phyloP scores from a whole-genome alignment of 768 basidiomycete species.

The Tylopilus vinaceipallidus region DNA sequence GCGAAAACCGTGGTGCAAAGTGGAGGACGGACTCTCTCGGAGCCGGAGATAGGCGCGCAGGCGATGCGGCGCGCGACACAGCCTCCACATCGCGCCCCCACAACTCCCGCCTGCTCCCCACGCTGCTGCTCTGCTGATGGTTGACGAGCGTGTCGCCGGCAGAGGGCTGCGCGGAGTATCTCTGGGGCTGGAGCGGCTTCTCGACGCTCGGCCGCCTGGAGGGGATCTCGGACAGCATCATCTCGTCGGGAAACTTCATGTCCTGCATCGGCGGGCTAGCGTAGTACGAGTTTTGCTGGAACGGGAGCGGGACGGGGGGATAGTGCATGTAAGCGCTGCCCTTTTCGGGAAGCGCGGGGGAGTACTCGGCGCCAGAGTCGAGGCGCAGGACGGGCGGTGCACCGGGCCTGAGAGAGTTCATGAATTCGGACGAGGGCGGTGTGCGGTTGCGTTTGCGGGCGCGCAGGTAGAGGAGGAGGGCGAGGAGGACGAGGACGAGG shows the following conservation, averaged over 20 bases:
- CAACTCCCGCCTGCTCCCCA: constrained; percentile 20
- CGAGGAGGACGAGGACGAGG: constrained; percentile 35
- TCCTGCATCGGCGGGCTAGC: constrained; percentile 4
- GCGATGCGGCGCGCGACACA: constrained; percentile 5
- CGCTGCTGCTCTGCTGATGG: constrained; percentile 11
- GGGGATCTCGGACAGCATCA: constrained; percentile 7
- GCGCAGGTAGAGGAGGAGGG: constrained; percentile 40
- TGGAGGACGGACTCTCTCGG: constrained; percentile 7
- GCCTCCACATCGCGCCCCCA: constrained; percentile 24
- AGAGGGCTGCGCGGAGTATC: constrained; percentile 14
- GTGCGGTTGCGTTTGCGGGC: constrained; percentile 39
- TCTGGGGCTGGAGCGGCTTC: constrained; percentile 21
- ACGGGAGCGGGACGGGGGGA: constrained; percentile 13
- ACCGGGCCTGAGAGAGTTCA: constrained; percentile 30
- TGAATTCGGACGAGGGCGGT: constrained; percentile 63
- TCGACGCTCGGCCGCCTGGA: constrained; percentile 20
- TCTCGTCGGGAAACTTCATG: constrained; percentile 15
- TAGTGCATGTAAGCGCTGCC: constrained; percentile 4
- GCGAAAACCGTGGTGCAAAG: constrained; percentile 15
- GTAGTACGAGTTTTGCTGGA: constrained; percentile 15
- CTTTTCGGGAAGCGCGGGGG: constrained; percentile 18
- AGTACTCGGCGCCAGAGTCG: constrained; percentile 19
- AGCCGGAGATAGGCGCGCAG: constrained; percentile 2
- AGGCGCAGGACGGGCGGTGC: constrained; percentile 27
- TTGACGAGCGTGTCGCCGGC: constrained; percentile 4